These are phyloP conservation scores for Mycena venus DNA, from an alignment of 768 basidiomycete genomes.

Conservation along the genomic window DNA sequence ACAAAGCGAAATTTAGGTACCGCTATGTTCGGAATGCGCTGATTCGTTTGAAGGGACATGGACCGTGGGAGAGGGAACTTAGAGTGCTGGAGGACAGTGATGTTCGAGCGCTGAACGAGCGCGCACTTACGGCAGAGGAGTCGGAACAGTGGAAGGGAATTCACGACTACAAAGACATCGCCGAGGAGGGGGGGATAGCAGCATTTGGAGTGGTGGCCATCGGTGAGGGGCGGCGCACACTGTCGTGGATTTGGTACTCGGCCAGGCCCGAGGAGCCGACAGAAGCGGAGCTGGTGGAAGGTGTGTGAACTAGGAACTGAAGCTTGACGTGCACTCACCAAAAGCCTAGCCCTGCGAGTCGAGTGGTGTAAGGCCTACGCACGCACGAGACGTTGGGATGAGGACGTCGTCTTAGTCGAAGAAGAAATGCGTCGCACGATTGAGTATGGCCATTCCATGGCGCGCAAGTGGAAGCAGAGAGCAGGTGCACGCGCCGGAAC, in stretches of 20 bases:
- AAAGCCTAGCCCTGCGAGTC: not conserved
- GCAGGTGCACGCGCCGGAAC: not conserved
- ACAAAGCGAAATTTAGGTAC: conserved; percentile 12
- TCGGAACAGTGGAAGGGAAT: not conserved
- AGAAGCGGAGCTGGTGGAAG: not conserved
- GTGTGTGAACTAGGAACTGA: not conserved
- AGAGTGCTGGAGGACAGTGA: too few relatives aligned
- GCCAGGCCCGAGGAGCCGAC: too few relatives aligned
- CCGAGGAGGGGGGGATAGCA: not conserved
- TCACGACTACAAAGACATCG: too few relatives aligned
- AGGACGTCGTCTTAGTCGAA: conserved; percentile 15
- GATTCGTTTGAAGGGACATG: too few relatives aligned
- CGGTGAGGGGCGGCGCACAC: conserved; percentile 4
- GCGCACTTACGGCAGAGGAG: conserved; percentile 9
- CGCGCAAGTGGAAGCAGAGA: not conserved
- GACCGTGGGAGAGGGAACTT: not conserved
- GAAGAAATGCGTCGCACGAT: conserved; percentile 21
- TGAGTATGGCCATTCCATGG: not conserved
- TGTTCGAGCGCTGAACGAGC: not conserved
- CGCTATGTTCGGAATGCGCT: not conserved
- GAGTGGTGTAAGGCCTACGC: conserved; percentile 20
- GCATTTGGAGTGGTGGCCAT: not conserved
- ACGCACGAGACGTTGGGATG: conserved; percentile 11
- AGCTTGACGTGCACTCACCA: too few relatives aligned
- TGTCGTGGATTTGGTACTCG: too few relatives aligned